Evolutionary conservation across 2,329 filamentous ascomycete genomes (phyloP), one percentile per base, ranked within the genome.

Genomic region (Ophiostoma himal-ulmi): DNA sequence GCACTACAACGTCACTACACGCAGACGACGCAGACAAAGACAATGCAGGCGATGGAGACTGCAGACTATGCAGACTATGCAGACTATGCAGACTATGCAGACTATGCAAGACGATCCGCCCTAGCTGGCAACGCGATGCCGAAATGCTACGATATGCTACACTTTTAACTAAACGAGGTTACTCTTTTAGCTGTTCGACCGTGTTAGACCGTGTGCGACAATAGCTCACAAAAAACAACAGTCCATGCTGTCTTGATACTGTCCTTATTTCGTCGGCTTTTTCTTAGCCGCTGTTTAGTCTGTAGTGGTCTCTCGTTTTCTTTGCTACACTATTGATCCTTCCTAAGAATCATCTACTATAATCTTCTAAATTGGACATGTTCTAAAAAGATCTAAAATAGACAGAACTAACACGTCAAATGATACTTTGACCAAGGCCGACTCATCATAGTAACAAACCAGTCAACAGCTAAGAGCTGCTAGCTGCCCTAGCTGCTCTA

Each of bases 71-170:
- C 13, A 44, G 2, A 44, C 41, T 14, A 44, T 5, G 14, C 17
- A 48, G 41, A 48, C 41, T 48, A 48, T 48, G 41, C 41, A 48
- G 14, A 44, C 41, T 13, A 44, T 13, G 44, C 44, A 17, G 14
- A 48, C 44, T 48, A 48, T 48, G 44, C 44, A 48, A 57, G n/a
- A 17, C n/a, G 52, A 57, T 57, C 52, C 52, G 52, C 52, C 52
- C 52, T 57, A 57, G 52, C 52, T 57, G 52, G n/a, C 52, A 22
- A 57, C n/a, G 52, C 52, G 52, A 57, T 57, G 52, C 52, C 26
- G 26, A 34, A 34, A 62, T 62, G 57, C 57, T 62, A 62, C 57
- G 26, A 62, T 6, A 62, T 62, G 57, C 57, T 62, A 62, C 57
- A 62, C 26, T 30, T 30, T 62, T 7, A 3, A 36, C 57, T 57